Evolutionary conservation across 352 stramenopile species (phyloP).

Genomic region (Blastocystis sp.): DNA sequence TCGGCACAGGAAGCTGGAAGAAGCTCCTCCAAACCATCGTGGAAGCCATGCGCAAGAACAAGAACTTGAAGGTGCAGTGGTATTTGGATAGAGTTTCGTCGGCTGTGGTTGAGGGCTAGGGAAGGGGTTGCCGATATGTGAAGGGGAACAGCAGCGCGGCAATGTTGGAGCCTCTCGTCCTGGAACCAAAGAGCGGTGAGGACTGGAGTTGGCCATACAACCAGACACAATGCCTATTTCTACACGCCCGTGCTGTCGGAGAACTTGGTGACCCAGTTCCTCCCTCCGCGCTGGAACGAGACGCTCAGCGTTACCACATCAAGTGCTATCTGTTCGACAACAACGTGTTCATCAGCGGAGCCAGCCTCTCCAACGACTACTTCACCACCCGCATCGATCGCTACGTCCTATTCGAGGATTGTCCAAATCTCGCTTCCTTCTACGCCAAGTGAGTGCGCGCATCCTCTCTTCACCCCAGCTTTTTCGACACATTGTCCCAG

Average conservation of each 20-base stretch:
- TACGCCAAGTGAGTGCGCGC: slow-evolving; percentile 73
- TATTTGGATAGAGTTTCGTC: slow-evolving; percentile 13
- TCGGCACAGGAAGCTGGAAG: slow-evolving; percentile 43
- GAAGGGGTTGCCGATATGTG: slow-evolving; percentile 32
- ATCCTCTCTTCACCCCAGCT: neutral
- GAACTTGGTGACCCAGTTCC: slow-evolving; percentile 72
- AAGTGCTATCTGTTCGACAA: slow-evolving; percentile 82
- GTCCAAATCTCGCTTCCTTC: slow-evolving; percentile 74
- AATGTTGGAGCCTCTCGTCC: slow-evolving; percentile 25
- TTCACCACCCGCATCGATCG: slow-evolving; percentile 81
- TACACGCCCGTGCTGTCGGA: slow-evolving; percentile 48
- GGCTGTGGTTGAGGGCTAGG: neutral
- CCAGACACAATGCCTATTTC: slow-evolving; percentile 29
- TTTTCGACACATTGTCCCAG: slow-evolving; percentile 40
- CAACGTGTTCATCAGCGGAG: slow-evolving; percentile 78
- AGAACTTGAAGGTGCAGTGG: slow-evolving; percentile 31
- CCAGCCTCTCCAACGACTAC: slow-evolving; percentile 81
- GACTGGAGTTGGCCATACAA: neutral
- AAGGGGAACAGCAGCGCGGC: slow-evolving; percentile 29
- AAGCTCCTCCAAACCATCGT: slow-evolving; percentile 10
- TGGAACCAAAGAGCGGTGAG: neutral
- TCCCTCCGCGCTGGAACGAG: slow-evolving; percentile 80
- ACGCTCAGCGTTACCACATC: slow-evolving; percentile 77
- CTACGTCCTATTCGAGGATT: slow-evolving; percentile 77
- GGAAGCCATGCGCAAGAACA: slow-evolving; percentile 4